phyloP scores from a whole-genome alignment of 257 asterid genomes.

The Nyctanthes arbortristis region DNA sequence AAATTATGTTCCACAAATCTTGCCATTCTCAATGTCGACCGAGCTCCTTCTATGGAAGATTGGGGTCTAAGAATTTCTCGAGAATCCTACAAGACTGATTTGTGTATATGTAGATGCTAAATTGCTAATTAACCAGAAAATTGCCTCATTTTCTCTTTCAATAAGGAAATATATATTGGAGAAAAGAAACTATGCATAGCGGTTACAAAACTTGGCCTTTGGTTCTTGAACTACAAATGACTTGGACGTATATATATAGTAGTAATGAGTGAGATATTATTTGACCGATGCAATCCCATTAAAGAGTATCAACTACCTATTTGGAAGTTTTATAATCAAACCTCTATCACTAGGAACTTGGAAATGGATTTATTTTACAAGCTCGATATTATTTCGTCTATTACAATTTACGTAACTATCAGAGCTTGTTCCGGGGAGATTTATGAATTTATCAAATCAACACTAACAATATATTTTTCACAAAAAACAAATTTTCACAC shows the following conservation, averaged over 20 bases:
- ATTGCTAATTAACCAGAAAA: too few relatives aligned
- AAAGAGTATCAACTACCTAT: background rate
- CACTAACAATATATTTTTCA: too few relatives aligned
- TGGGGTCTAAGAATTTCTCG: background rate
- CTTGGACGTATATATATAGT: too few relatives aligned
- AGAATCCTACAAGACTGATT: background rate
- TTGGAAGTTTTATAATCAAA: background rate
- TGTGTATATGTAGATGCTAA: background rate
- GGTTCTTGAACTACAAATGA: conserved; percentile 10
- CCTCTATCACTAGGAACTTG: too few relatives aligned
- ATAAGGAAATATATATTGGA: conserved; percentile 13
- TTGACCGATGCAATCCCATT: background rate
- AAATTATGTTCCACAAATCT: conserved; percentile 28
- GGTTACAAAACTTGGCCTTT: background rate
- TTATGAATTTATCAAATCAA: too few relatives aligned
- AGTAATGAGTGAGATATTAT: too few relatives aligned
- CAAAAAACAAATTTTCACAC: too few relatives aligned
- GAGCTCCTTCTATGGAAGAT: conserved; percentile 1
- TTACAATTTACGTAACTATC: too few relatives aligned
- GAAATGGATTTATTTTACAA: background rate
- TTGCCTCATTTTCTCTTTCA: background rate
- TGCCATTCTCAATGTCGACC: conserved; percentile 33
- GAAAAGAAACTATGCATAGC: conserved; percentile 20
- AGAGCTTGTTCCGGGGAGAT: too few relatives aligned
- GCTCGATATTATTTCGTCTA: background rate